Evolutionary conservation across 2,329 filamentous ascomycete species (phyloP).

Genomic region (Venturiaceae sp.): DNA sequence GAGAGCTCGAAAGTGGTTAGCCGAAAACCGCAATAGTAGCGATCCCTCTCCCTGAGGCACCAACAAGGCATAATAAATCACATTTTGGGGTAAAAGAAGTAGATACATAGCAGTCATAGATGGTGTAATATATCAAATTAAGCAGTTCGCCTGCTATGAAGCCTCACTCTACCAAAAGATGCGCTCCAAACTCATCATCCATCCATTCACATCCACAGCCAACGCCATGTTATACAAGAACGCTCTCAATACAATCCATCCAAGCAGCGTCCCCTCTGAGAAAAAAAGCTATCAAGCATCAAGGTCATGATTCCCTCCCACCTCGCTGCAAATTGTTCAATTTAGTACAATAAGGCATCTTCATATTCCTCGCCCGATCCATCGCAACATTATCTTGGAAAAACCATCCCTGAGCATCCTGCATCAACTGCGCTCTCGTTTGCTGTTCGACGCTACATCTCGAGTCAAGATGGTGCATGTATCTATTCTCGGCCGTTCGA

Average conservation of each 20-base stretch:
- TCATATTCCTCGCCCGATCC: conserved; percentile 55
- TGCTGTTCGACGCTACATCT: conserved; percentile 68
- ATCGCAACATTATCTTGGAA: conserved; percentile 72
- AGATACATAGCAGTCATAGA: no score
- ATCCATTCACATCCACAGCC: background rate
- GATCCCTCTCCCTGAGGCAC: background rate
- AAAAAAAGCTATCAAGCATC: background rate
- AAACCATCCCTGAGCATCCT: conserved; percentile 83
- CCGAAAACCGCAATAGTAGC: background rate
- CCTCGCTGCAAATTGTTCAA: conserved; percentile 26
- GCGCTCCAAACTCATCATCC: background rate
- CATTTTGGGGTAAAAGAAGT: no score
- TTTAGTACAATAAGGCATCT: conserved; percentile 49
- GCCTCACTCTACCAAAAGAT: background rate
- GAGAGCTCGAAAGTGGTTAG: background rate
- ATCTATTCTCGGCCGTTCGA: conserved; percentile 62
- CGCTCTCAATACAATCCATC: background rate
- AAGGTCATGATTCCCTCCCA: background rate
- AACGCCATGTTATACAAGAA: background rate
- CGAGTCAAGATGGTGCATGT: conserved; percentile 55
- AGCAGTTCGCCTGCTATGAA: background rate
- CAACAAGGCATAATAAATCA: background rate
- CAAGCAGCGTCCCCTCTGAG: background rate
- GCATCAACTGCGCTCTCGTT: conserved; percentile 54
- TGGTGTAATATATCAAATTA: background rate